A percentile compares a stretch with the other conserved stretches of the same genome.
Evolutionary conservation across 495 filamentous ascomycete species (phyloP).

Genomic region (Aspergillus bertholletiae): DNA sequence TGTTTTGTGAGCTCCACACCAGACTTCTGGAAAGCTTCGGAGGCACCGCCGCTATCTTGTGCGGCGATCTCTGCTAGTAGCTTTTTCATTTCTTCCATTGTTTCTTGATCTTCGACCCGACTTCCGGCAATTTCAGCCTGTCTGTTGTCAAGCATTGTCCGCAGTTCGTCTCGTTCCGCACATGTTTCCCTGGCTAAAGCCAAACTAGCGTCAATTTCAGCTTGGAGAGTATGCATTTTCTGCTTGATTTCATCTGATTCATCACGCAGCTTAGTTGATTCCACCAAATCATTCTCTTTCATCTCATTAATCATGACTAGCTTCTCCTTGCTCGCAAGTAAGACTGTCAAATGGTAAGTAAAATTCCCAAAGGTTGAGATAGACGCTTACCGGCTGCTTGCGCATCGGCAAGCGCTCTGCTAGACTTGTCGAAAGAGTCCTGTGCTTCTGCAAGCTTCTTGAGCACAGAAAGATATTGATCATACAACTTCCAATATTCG

Average conservation of each 20-base stretch:
- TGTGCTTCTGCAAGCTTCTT: conserved; percentile 41
- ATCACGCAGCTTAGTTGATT: conserved; percentile 41
- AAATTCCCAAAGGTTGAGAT: conserved; percentile 3
- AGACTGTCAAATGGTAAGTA: conserved; percentile 35
- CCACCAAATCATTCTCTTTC: conserved; percentile 41
- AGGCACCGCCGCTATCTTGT: conserved; percentile 28
- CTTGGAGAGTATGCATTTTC: conserved; percentile 38
- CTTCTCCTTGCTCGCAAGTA: conserved; percentile 46
- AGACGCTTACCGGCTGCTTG: conserved; percentile 38
- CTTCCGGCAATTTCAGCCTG: conserved; percentile 32
- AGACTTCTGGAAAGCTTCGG: conserved; percentile 33
- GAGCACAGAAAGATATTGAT: conserved; percentile 38
- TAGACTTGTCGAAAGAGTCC: conserved; percentile 32
- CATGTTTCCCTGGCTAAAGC: conserved; percentile 39
- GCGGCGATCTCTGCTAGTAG: conserved; percentile 39
- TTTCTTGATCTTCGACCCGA: conserved; percentile 35
- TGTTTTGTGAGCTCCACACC: conserved; percentile 40
- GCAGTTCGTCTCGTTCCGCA: conserved; percentile 41
- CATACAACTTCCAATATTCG: conserved; percentile 46
- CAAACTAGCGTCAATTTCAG: conserved; percentile 38
- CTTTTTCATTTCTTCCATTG: conserved; percentile 43
- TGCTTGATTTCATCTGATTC: conserved; percentile 42
- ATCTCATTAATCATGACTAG: conserved; percentile 45
- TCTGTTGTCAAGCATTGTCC: conserved; percentile 38
- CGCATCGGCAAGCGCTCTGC: conserved; percentile 35